phyloP scores from a whole-genome alignment of 2,329 filamentous ascomycete genomes.

The Talaromyces sp. region DNA sequence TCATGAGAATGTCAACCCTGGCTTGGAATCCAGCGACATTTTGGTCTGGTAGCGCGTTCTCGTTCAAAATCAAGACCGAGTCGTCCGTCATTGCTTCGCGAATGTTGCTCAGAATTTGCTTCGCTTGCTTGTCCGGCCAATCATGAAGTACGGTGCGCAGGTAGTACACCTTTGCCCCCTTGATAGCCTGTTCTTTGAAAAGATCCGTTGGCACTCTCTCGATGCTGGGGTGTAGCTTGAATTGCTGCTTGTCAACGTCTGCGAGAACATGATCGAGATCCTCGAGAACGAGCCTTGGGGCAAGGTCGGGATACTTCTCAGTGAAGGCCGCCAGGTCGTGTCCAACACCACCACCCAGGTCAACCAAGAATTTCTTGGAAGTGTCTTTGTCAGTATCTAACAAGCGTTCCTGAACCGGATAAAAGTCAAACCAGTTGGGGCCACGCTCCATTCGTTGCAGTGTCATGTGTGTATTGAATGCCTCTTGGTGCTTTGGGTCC shows the following conservation, averaged over 20 bases:
- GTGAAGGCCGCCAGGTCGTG: background rate
- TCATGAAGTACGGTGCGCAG: conserved; percentile 28
- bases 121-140: conserved; percentile 25
- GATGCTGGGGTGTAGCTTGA: conserved; percentile 23
- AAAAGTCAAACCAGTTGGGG: conserved; percentile 21
- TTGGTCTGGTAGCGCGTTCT: background rate
- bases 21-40: background rate
- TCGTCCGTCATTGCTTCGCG: conserved; percentile 24
- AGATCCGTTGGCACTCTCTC: background rate
- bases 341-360: conserved; percentile 11
- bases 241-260: conserved; percentile 12
- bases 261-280: conserved; percentile 3
- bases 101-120: conserved; percentile 20
- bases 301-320: background rate
- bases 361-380: background rate
- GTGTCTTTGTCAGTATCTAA: background rate
- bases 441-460: background rate
- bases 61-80: conserved; percentile 15
- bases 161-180: conserved; percentile 22
- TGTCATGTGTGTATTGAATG: conserved; percentile 31
- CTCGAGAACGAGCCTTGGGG: background rate
- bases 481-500: conserved; percentile 20
- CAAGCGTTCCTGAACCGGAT: conserved; percentile 18
- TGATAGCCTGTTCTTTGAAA: background rate
- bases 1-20: conserved; percentile 22